A percentile compares a stretch with the other conserved stretches of the same genome.
phyloP scores from a whole-genome alignment of 2,329 filamentous ascomycete species.

The Cercospora sp. region DNA sequence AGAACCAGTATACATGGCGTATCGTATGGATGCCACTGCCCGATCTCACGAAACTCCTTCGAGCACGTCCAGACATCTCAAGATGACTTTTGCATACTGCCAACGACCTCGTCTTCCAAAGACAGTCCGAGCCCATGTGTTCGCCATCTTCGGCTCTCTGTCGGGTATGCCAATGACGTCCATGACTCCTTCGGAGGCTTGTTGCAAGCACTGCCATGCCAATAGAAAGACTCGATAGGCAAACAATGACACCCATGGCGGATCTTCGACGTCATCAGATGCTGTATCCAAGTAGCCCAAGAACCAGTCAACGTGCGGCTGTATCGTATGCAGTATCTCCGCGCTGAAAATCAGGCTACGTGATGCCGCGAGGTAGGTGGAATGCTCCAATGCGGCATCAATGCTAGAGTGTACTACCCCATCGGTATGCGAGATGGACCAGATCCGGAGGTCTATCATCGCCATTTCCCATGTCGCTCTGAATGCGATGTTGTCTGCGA shows the following conservation, averaged over 20 bases:
- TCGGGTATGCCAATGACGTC: not conserved
- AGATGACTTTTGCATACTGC: not conserved
- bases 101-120: not conserved
- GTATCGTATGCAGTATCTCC: not conserved
- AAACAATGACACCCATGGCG: not conserved
- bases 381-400: not conserved
- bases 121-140: not conserved
- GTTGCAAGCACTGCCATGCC: not conserved
- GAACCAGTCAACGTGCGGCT: constrained; percentile 4
- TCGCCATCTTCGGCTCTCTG: not conserved
- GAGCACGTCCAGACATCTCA: not conserved
- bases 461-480: constrained; percentile 6
- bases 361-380: not conserved
- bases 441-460: constrained; percentile 1
- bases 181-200: not conserved
- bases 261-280: not conserved
- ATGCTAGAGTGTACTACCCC: not conserved
- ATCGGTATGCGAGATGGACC: not conserved
- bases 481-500: not conserved
- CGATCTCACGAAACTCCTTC: not conserved
- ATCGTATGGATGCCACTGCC: too few relatives aligned
- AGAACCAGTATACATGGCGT: too few relatives aligned
- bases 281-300: not conserved
- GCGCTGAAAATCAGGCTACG: not conserved
- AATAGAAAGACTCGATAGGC: not conserved